Conservation (phyloP, 2,329 filamentous ascomycete species). For the Thelonectria blattea region DNA sequence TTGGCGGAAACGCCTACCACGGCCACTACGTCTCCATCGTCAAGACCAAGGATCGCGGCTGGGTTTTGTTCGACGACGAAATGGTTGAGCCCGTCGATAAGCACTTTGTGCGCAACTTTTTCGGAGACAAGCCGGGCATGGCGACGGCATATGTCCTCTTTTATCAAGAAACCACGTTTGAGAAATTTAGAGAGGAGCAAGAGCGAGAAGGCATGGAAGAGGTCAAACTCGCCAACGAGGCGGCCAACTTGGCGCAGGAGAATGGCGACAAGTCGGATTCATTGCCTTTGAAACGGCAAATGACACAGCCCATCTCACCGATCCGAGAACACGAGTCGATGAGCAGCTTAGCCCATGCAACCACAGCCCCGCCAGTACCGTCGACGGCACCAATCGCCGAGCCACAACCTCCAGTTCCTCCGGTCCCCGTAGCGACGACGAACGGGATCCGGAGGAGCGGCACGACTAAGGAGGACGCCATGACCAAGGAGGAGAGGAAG, state of each 20-base stretch:
- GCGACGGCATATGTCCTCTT: constrained; percentile 97
- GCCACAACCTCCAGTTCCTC: constrained; percentile 26
- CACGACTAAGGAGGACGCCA: constrained; percentile 39
- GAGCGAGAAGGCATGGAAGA: constrained; percentile 78
- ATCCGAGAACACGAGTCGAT: constrained; percentile 58
- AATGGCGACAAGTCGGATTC: constrained; percentile 53
- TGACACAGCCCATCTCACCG: constrained; percentile 55
- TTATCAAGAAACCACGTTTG: constrained; percentile 87
- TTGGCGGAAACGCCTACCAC: constrained; percentile 95
- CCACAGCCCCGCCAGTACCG: constrained; percentile 61
- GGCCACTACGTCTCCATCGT: constrained; percentile 98
- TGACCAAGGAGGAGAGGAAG: constrained; percentile 66
- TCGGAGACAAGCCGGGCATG: constrained; percentile 88
- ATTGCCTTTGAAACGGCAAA: constrained; percentile 55
- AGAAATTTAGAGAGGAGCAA: constrained; percentile 75
- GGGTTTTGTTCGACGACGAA: constrained; percentile 97
- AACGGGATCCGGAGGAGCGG: constrained; percentile 34
- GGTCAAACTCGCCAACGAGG: constrained; percentile 60
- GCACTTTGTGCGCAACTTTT: constrained; percentile 94
- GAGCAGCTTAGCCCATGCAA: constrained; percentile 67
- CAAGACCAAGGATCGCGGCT: constrained; percentile 94
- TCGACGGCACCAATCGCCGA: constrained; percentile 22
- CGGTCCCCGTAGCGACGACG: constrained; percentile 13
- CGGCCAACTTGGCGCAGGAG: constrained; percentile 61
- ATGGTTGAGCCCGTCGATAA: constrained; percentile 99